These are phyloP conservation scores for Fusarium sp. DNA, from an alignment of 2,329 filamentous ascomycete species.

Conservation along the genomic window DNA sequence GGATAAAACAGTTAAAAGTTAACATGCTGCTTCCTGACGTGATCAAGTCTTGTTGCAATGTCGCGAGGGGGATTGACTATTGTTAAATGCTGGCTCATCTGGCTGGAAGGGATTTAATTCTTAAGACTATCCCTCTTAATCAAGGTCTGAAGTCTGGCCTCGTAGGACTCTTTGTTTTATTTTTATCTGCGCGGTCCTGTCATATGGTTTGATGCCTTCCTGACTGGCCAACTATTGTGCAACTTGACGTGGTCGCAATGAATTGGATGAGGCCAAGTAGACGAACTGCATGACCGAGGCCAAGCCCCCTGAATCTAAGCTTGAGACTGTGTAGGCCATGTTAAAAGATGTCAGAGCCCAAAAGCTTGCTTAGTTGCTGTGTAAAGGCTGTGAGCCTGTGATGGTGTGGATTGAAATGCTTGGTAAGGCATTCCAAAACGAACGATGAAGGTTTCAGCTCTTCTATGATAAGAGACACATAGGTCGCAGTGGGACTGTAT, in stretches of 20 bases:
- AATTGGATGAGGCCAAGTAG: background rate
- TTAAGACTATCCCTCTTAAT: background rate
- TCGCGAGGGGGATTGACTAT: background rate
- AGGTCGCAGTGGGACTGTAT: background rate
- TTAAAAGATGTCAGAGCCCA: background rate
- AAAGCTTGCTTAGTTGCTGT: conserved; percentile 8
- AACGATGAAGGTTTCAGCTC: background rate
- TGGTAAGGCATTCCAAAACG: conserved; percentile 5
- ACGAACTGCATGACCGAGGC: conserved; percentile 1
- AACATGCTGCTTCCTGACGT: conserved; percentile 15
- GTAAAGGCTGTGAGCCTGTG: background rate
- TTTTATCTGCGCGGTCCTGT: conserved; percentile 20
- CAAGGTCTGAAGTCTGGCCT: background rate
- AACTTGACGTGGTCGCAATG: conserved; percentile 17
- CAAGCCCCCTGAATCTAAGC: background rate
- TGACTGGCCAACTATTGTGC: conserved; percentile 35
- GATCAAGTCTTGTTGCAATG: background rate
- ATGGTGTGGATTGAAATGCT: background rate
- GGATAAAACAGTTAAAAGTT: conserved; percentile 44
- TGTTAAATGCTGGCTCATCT: background rate
- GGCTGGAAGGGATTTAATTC: background rate
- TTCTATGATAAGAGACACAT: background rate
- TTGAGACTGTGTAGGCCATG: conserved; percentile 11
- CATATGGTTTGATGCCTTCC: conserved; percentile 12
- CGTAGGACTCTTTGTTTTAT: background rate